Conservation (phyloP, 495 filamentous ascomycete species). For the Bacidia gigantensis region DNA sequence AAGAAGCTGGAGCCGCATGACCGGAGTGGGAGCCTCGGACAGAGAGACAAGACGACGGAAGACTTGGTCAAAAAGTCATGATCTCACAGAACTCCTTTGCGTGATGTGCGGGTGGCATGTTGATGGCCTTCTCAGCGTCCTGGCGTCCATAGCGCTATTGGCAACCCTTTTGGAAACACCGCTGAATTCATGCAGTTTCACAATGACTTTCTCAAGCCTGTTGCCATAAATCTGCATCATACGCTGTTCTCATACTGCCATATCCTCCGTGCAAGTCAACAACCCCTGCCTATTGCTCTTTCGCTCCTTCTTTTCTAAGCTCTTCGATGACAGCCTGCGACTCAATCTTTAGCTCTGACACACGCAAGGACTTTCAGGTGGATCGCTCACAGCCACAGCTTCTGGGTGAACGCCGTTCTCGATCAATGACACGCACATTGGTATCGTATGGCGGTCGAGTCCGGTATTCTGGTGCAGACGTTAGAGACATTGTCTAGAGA, state of each 20-base stretch:
- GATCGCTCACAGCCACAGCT: constrained; percentile 63
- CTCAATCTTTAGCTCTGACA: not conserved
- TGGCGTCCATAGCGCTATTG: not conserved
- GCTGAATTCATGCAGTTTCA: too few relatives aligned
- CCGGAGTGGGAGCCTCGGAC: constrained; percentile 24
- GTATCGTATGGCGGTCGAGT: constrained; percentile 77
- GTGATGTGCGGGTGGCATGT: not conserved
- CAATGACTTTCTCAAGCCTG: too few relatives aligned
- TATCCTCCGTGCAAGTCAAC: too few relatives aligned
- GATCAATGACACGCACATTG: constrained; percentile 87
- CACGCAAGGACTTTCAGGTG: not conserved
- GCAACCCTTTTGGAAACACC: not conserved
- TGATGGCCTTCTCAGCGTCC: not conserved
- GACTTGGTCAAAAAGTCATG: constrained; percentile 25
- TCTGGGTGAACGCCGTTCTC: constrained; percentile 97
- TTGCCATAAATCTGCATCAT: not conserved
- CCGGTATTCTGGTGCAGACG: constrained; percentile 59
- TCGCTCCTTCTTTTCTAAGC: constrained; percentile 44
- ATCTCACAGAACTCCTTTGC: not conserved
- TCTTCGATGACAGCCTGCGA: constrained; percentile 60
- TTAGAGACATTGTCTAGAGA: constrained; percentile 4
- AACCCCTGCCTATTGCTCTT: constrained; percentile 11
- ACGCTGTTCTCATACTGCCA: too few relatives aligned
- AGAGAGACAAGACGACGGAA: constrained; percentile 32
- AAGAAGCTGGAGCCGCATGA: constrained; percentile 25